Conservation (phyloP, 2,329 filamentous ascomycete genomes). For the Aureobasidium subglaciale region DNA sequence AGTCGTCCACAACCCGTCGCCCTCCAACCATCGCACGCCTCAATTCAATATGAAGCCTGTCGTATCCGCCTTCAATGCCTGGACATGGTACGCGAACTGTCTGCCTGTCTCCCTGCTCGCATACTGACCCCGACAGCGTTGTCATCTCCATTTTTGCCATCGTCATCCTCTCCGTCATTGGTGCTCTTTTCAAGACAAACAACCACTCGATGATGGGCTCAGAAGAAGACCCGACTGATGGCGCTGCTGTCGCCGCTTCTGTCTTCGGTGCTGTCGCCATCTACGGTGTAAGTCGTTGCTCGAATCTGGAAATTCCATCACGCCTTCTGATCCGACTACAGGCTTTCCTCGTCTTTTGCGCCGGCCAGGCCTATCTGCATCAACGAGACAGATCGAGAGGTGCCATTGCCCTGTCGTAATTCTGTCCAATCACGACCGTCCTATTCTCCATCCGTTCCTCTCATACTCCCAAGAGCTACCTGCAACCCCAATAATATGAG, state of each 20-base stretch:
- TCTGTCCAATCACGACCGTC: too few species aligned
- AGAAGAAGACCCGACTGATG: constrained; percentile 55
- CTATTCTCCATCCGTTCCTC: background rate
- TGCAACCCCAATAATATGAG: background rate
- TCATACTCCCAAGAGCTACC: background rate
- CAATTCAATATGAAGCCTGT: constrained; percentile 78
- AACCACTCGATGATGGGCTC: constrained; percentile 81
- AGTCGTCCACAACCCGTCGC: background rate
- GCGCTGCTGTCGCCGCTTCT: constrained; percentile 70
- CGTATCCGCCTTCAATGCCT: constrained; percentile 85
- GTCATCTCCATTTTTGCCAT: constrained; percentile 59
- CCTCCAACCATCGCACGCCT: constrained; percentile 5
- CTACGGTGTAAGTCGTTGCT: constrained; percentile 63
- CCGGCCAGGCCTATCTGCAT: constrained; percentile 80
- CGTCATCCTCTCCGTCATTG: constrained; percentile 57
- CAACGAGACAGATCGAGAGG: constrained; percentile 74
- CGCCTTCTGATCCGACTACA: constrained; percentile 31
- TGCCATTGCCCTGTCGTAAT: constrained; percentile 65
- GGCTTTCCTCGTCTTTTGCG: constrained; percentile 89
- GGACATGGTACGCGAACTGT: constrained; percentile 68
- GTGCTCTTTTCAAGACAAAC: constrained; percentile 66
- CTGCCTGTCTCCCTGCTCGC: background rate
- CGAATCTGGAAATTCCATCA: background rate
- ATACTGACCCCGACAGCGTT: constrained; percentile 49
- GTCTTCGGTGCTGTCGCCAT: constrained; percentile 84